Base-by-base conservation (phyloP, 148 eudicot genomes). In the Diospyros lotus region DNA sequence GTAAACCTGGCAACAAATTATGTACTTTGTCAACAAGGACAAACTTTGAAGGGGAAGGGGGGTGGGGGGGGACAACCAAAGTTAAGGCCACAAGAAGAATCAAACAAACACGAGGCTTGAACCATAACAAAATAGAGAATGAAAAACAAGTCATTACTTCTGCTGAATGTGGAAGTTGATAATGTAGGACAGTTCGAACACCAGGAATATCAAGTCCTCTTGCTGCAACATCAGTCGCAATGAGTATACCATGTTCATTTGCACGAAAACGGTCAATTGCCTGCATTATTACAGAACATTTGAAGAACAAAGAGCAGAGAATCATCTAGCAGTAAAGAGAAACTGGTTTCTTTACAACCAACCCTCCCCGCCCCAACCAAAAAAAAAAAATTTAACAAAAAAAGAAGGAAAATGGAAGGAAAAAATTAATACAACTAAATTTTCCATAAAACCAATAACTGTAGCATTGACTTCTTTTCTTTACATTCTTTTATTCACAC, bases 141-240 rank as follows among this genome's bases (percentile, higher is more conserved):
- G 58, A 44, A 13, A 38, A 17, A 39, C 63, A 3, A 53, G 6
- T 54, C 55, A 77, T 82, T 87, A 92, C 98, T 75, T 94, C 97
- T 78, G 97, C 97, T 54, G 97, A 82, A 80, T 87, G 98, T 66
- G 98, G 98, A 81, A 94, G 97, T 81, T 94, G 98, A 80, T 94
- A 94, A 75, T 94, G 98, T 80, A 94, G 85, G 73, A 94, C 94
- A 74, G 97, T 92, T 62, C 97, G 91, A 76, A 94, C 93, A 61
- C 96, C 96, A 17, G 85, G 89, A 82, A 94, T 92, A 81, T 94
- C 98, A 76, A 94, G 89, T 45, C 98, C 97, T 82, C 98, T 88
- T 59, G 98, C 98, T 60, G 95, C 93, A 65, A 88, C 92, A 90
- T 94, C 98, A 63, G 97, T 94, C 71, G 97, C 97, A 73, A 94